phyloP scores from a whole-genome alignment of 1,284 basidiomycete species.

The Kalmanozyma brasiliensis region DNA sequence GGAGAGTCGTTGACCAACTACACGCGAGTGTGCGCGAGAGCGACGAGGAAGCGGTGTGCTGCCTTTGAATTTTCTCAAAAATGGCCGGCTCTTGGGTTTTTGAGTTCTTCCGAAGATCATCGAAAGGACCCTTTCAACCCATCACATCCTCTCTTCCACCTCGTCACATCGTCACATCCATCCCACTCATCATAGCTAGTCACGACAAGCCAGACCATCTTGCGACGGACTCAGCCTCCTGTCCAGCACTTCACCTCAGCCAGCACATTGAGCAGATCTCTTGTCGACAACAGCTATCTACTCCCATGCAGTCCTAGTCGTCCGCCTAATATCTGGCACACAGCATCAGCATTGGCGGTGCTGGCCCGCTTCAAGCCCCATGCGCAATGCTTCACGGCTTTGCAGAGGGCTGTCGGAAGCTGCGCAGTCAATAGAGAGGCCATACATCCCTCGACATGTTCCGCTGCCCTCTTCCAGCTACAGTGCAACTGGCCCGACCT shows the following conservation, averaged over 20 bases:
- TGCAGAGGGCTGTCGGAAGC: conserved; percentile 40
- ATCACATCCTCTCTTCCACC: not conserved
- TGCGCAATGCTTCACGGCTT: conserved; percentile 42
- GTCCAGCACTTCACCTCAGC: no score
- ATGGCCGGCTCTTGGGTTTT: conserved; percentile 20
- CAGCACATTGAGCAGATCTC: no score
- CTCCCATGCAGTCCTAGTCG: conserved; percentile 1
- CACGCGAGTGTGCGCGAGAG: conserved; percentile 15
- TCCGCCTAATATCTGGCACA: not conserved
- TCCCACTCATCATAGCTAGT: not conserved
- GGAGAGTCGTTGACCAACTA: conserved; percentile 12
- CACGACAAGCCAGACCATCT: no score
- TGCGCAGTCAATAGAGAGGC: conserved; percentile 24
- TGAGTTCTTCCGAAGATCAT: conserved; percentile 20
- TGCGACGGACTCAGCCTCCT: no score
- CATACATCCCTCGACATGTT: conserved; percentile 36
- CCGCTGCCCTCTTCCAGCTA: conserved; percentile 39
- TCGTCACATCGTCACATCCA: not conserved
- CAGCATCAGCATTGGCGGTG: conserved; percentile 5
- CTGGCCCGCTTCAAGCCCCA: conserved; percentile 8
- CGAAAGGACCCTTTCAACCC: conserved; percentile 14
- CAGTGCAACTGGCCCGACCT: conserved; percentile 7
- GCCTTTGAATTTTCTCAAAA: conserved; percentile 7
- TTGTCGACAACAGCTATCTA: no score
- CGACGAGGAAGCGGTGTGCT: conserved; percentile 17